Evolutionary conservation across 306 rosid species (phyloP).

Genomic region (Lathyrus sativus): DNA sequence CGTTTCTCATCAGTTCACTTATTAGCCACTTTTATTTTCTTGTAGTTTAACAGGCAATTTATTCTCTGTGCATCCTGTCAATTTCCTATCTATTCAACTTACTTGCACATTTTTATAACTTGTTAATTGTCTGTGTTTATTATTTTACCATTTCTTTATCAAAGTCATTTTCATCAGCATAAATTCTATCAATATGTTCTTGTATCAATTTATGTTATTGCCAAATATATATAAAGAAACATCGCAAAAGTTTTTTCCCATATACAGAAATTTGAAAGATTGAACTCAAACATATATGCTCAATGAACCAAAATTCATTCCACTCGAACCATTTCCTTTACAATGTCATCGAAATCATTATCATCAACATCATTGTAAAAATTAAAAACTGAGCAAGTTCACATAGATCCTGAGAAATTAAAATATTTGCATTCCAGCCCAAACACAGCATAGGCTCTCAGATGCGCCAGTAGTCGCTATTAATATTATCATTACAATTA

Average conservation of each 20-base stretch:
- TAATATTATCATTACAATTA: constrained; percentile 22
- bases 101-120: too few relatives aligned
- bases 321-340: not conserved
- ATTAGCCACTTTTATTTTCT: too few relatives aligned
- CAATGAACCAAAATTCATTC: not conserved
- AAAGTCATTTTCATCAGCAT: not conserved
- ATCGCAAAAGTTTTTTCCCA: not conserved
- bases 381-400: not conserved
- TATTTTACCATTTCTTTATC: not conserved
- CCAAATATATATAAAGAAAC: not conserved
- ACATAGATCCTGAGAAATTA: not conserved
- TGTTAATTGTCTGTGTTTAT: too few relatives aligned
- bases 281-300: not conserved
- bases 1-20: too few relatives aligned
- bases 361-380: not conserved
- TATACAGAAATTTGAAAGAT: too few relatives aligned
- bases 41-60: too few relatives aligned
- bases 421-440: not conserved
- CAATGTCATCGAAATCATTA: not conserved
- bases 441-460: not conserved
- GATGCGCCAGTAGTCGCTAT: not conserved
- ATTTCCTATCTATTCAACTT: too few relatives aligned
- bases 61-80: too few relatives aligned
- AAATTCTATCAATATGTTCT: not conserved
- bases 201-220: not conserved